Conservation (phyloP, 2,329 filamentous ascomycete genomes). For the Fusarium annulatum region DNA sequence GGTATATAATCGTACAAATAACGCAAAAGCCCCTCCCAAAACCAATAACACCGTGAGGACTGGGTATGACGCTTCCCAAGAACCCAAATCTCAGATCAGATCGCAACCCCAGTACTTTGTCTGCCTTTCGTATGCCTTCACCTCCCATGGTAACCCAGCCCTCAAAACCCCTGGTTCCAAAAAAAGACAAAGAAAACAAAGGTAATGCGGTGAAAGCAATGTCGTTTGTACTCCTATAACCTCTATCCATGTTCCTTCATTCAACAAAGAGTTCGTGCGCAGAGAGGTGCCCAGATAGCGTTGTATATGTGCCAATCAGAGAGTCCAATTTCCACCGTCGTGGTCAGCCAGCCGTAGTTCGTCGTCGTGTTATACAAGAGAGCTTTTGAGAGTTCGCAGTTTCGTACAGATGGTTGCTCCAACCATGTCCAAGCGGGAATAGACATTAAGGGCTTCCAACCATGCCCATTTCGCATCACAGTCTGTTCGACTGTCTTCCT, state of each 20-base stretch:
- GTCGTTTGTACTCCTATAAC: conserved; percentile 43
- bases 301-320: conserved; percentile 36
- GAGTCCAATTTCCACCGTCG: conserved; percentile 21
- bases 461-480: conserved; percentile 10
- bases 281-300: conserved; percentile 28
- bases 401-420: neutral
- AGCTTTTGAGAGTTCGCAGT: conserved; percentile 16
- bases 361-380: conserved; percentile 44
- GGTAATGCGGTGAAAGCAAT: conserved; percentile 27
- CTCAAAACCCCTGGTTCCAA: conserved; percentile 11
- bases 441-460: conserved; percentile 30
- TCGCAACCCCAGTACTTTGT: conserved; percentile 1
- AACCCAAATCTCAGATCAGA: conserved; percentile 4
- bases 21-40: conserved; percentile 12
- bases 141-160: conserved; percentile 1
- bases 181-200: conserved; percentile 18
- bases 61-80: conserved; percentile 4
- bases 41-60: conserved; percentile 13
- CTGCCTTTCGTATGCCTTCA: conserved; percentile 1
- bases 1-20: conserved; percentile 41
- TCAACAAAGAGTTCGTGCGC: conserved; percentile 41
- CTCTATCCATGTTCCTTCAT: conserved; percentile 44
- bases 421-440: conserved; percentile 26
- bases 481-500: conserved; percentile 8
- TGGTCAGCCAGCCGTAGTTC: conserved; percentile 39